Conservation (phyloP, 1,139 yeast species). For the Yueomyces sp. region DNA sequence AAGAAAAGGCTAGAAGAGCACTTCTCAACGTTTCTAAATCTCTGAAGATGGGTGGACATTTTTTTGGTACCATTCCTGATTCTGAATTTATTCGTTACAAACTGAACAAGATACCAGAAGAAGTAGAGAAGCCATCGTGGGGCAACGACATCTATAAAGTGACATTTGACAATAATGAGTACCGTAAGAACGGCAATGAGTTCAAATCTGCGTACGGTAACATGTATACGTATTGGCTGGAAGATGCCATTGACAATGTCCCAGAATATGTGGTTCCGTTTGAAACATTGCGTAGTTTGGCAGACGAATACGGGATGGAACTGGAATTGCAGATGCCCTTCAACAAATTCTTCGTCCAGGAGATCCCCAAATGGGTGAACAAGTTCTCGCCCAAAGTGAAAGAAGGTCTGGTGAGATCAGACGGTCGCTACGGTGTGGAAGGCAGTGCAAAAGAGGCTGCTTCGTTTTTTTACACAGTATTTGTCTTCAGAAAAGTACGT, state of each 20-base stretch:
- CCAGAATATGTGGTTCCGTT: constrained; percentile 98
- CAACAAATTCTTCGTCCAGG: constrained; percentile 69
- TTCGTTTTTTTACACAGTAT: constrained; percentile 31
- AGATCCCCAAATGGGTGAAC: constrained; percentile 53
- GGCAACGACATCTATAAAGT: constrained; percentile 79
- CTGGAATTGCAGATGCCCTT: constrained; percentile 67
- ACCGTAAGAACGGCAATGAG: constrained; percentile 47
- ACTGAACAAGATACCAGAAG: constrained; percentile 34
- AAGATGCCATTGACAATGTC: constrained; percentile 91
- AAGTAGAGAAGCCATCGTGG: constrained; percentile 47
- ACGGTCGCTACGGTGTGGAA: constrained; percentile 77
- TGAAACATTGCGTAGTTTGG: constrained; percentile 68
- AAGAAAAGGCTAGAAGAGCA: constrained; percentile 61
- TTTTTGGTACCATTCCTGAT: constrained; percentile 90
- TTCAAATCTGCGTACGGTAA: constrained; percentile 77
- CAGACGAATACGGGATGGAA: constrained; percentile 72
- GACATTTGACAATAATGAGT: constrained; percentile 59
- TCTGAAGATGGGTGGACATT: constrained; percentile 68
- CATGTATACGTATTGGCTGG: constrained; percentile 64
- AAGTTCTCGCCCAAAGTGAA: constrained; percentile 50
- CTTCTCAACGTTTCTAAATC: constrained; percentile 67
- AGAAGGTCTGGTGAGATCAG: constrained; percentile 58
- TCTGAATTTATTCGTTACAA: constrained; percentile 70
- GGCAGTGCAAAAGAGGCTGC: constrained; percentile 89
- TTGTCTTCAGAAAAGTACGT: constrained; percentile 24